Percentiles rank a stretch among this genome's conserved stretches.
Conservation (phyloP, 2,329 filamentous ascomycete species). For the Aspergillus aculeatus region DNA sequence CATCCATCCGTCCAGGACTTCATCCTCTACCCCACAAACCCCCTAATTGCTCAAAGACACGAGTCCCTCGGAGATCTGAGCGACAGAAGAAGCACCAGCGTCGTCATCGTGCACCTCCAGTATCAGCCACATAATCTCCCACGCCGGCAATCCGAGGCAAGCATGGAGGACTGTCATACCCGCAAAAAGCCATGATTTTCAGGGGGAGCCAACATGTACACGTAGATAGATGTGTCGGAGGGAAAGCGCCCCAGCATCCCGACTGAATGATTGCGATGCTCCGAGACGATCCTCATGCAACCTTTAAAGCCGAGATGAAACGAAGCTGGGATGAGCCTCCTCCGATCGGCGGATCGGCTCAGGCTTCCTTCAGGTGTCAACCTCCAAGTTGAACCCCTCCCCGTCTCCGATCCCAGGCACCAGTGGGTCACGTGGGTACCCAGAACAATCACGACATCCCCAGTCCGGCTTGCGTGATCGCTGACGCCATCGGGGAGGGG, state of each 20-base stretch:
- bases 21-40: background rate
- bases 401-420: background rate
- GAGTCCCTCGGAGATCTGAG: conserved; percentile 1
- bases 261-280: background rate
- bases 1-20: background rate
- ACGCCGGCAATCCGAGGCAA: background rate
- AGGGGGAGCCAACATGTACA: conserved; percentile 13
- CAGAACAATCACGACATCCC: conserved; percentile 25
- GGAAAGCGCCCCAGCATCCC: too few relatives aligned
- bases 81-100: background rate
- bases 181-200: conserved; percentile 23
- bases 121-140: conserved; percentile 6
- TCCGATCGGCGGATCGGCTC: background rate
- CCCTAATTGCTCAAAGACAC: background rate
- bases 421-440: background rate
- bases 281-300: background rate
- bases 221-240: too few relatives aligned
- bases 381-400: too few relatives aligned
- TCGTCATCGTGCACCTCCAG: conserved; percentile 2
- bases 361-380: background rate
- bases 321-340: background rate
- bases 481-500: background rate
- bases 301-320: background rate
- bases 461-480: conserved; percentile 27
- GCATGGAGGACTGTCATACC: background rate